A percentile compares a stretch with the other conserved stretches of the same genome.
Evolutionary conservation across 78 protist genomes (phyloP).

Genomic region (Planoprotostelium fungivorum): DNA sequence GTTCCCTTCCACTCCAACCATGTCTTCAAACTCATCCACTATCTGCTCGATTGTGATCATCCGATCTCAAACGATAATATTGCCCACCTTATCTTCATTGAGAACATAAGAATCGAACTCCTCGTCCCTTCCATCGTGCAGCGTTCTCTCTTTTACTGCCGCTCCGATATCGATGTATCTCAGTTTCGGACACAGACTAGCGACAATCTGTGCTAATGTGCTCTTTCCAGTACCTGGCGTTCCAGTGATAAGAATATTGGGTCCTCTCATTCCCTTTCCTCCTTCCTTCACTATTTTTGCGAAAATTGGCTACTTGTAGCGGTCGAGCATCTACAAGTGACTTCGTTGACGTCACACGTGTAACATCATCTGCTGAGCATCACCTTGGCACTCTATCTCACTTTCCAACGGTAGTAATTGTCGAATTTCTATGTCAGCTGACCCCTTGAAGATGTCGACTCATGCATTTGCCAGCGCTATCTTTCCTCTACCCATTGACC

Average conservation of each 20-base stretch:
- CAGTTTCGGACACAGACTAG: constrained; percentile 5
- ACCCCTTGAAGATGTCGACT: no score
- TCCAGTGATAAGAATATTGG: constrained; percentile 55
- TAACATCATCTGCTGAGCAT: no score
- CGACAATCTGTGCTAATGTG: constrained; percentile 16
- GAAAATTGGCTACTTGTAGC: no score
- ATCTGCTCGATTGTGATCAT: not conserved
- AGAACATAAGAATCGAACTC: constrained; percentile 65
- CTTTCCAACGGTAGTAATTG: no score
- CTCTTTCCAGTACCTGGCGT: constrained; percentile 75
- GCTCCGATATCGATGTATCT: constrained; percentile 63
- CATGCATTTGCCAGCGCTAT: no score
- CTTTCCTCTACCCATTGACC: no score
- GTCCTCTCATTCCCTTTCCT: no score
- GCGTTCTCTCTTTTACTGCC: constrained; percentile 59
- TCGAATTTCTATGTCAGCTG: no score
- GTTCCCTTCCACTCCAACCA: constrained; percentile 57
- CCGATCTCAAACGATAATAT: not conserved
- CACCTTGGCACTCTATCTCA: no score
- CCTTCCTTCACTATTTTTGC: no score
- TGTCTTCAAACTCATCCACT: constrained; percentile 48
- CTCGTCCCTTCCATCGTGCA: constrained; percentile 79
- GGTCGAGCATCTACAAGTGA: no score
- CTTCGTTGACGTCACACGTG: no score
- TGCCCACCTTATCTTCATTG: constrained; percentile 80